Evolutionary conservation across 148 eudicot species (phyloP).

Genomic region (Rhododendron simsii): DNA sequence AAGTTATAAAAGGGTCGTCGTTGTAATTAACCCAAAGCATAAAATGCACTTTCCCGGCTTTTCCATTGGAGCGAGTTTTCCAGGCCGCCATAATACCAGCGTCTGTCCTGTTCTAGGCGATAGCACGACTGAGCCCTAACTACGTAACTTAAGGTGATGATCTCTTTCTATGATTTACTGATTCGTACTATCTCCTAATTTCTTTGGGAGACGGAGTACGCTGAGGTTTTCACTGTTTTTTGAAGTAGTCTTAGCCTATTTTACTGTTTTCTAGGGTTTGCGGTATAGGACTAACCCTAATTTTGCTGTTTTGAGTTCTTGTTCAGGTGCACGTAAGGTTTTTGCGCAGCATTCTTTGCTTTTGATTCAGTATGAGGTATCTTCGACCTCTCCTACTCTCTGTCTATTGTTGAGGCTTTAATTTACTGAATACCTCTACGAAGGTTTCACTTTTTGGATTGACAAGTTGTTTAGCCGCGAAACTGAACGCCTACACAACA

Average conservation of each 20-base stretch:
- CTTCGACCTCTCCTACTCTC: background rate
- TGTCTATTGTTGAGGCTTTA: background rate
- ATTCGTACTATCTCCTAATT: background rate
- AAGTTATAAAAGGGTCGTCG: background rate
- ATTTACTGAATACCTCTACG: background rate
- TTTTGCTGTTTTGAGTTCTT: background rate
- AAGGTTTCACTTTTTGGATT: background rate
- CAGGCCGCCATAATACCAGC: background rate
- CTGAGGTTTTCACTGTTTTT: background rate
- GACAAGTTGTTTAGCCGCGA: background rate
- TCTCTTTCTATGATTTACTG: background rate
- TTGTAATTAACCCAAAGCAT: background rate
- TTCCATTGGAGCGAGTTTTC: background rate
- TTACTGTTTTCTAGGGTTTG: background rate
- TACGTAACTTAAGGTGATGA: background rate
- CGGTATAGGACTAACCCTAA: background rate
- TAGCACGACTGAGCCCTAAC: background rate
- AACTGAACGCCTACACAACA: background rate
- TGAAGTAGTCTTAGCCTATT: background rate
- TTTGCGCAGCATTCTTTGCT: background rate
- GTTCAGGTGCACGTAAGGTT: background rate
- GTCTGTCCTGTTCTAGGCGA: background rate
- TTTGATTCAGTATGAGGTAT: slow-evolving; percentile 14
- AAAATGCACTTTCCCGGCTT: background rate
- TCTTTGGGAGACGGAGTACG: background rate